phyloP scores from a whole-genome alignment of 2,329 filamentous ascomycete genomes.

The Fusarium multiceps region DNA sequence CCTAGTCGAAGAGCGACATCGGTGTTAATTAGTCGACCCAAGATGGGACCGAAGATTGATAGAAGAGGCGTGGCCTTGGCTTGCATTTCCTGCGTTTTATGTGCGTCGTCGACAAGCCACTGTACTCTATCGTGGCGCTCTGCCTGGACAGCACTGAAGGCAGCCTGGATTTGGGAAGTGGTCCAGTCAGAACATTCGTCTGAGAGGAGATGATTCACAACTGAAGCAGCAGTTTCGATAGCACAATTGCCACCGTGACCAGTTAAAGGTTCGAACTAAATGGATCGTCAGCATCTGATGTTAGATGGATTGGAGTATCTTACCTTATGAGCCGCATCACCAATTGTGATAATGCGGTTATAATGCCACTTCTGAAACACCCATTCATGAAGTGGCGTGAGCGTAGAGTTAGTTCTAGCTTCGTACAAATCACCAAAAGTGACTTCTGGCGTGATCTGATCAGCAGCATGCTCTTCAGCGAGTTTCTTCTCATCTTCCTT shows the following conservation, averaged over 20 bases:
- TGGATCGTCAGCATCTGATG: fast-evolving
- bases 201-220: background rate
- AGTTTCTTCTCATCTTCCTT: background rate
- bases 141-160: background rate
- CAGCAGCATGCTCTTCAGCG: background rate
- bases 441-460: background rate
- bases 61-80: background rate
- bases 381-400: slow-evolving; percentile 8
- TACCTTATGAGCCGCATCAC: slow-evolving; percentile 25
- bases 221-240: slow-evolving; percentile 1
- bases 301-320: fast-evolving
- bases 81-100: background rate
- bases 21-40: background rate
- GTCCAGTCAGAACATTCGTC: background rate
- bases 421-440: background rate
- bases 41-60: background rate
- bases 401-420: background rate
- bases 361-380: slow-evolving; percentile 19
- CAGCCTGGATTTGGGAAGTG: background rate
- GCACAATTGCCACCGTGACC: background rate
- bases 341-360: background rate
- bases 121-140: background rate
- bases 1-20: fast-evolving
- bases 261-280: background rate
- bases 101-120: slow-evolving; percentile 1